Evolutionary conservation across 805 yeast species (phyloP).

Genomic region (Alloascoidea hylecoeti): DNA sequence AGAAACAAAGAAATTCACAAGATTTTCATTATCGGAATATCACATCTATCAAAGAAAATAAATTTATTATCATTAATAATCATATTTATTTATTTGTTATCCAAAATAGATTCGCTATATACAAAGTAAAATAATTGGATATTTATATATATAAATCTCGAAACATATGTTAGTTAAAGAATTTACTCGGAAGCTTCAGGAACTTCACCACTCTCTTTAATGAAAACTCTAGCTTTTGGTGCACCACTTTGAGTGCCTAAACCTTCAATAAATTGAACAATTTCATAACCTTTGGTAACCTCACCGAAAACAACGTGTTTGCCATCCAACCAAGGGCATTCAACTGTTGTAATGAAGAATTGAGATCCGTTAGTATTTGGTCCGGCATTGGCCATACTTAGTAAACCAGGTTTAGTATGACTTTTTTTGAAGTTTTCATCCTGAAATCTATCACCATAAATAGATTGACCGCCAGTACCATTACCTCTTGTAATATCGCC

Average conservation of each 20-base stretch:
- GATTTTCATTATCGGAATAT: no score
- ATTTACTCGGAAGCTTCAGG: no score
- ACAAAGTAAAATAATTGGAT: no score
- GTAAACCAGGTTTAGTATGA: conserved; percentile 76
- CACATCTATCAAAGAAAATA: no score
- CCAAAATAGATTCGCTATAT: no score
- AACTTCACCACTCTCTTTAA: conserved; percentile 53
- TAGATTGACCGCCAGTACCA: conserved; percentile 75
- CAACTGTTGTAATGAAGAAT: conserved; percentile 84
- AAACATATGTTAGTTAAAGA: no score
- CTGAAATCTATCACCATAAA: conserved; percentile 75
- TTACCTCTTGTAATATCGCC: conserved; percentile 73
- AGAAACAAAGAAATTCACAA: no score
- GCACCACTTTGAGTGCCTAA: conserved; percentile 56
- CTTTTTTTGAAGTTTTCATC: conserved; percentile 73
- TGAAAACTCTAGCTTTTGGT: conserved; percentile 47
- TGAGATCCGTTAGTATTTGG: conserved; percentile 94
- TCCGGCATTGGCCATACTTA: conserved; percentile 98
- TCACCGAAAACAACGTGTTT: conserved; percentile 96
- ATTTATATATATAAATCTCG: no score
- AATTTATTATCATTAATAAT: no score
- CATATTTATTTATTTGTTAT: no score
- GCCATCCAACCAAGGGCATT: conserved; percentile 89
- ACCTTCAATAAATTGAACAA: conserved; percentile 75
- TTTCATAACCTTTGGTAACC: conserved; percentile 74